A percentile compares a stretch with the other conserved stretches of the same genome.
Evolutionary conservation across 2,329 filamentous ascomycete species (phyloP).

Genomic region (Clarireedia paspali): DNA sequence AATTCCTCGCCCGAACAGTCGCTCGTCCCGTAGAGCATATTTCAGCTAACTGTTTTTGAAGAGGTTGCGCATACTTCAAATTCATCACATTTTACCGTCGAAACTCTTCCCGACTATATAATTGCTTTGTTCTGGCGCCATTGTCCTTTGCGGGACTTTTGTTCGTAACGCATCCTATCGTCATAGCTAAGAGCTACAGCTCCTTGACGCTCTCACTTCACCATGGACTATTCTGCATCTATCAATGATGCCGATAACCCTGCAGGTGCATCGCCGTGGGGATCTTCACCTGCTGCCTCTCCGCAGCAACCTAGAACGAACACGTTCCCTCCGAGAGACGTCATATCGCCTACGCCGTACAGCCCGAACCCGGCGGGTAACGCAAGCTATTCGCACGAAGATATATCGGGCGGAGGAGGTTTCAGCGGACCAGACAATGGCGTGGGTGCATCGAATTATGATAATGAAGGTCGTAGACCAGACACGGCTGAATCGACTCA

Average conservation of each 20-base stretch:
- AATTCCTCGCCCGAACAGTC: neutral
- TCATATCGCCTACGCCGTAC: constrained; percentile 24
- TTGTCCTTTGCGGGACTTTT: neutral
- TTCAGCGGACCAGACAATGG: constrained; percentile 24
- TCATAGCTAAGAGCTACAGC: constrained; percentile 13
- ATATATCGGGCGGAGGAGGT: constrained; percentile 18
- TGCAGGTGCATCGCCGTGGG: constrained; percentile 55
- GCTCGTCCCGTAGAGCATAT: neutral
- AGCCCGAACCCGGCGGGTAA: constrained; percentile 14
- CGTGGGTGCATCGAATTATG: constrained; percentile 21
- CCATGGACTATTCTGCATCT: constrained; percentile 60
- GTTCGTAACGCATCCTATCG: neutral
- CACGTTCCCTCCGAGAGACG: constrained; percentile 22
- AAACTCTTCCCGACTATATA: neutral
- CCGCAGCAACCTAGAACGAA: constrained; percentile 25
- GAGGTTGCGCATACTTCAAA: constrained; percentile 3
- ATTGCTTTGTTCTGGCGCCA: constrained; percentile 4
- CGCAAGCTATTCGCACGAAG: constrained; percentile 23
- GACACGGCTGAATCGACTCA: constrained; percentile 25
- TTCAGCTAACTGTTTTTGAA: constrained; percentile 1
- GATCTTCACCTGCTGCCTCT: constrained; percentile 27
- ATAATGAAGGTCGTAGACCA: constrained; percentile 23
- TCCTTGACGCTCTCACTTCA: constrained; percentile 7
- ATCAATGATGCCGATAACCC: constrained; percentile 50
- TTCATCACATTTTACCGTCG: neutral